Percentiles rank a stretch among this genome's conserved stretches.
Evolutionary conservation across 139 green algal genomes (phyloP).

Genomic region (Haematococcus lacustris): DNA sequence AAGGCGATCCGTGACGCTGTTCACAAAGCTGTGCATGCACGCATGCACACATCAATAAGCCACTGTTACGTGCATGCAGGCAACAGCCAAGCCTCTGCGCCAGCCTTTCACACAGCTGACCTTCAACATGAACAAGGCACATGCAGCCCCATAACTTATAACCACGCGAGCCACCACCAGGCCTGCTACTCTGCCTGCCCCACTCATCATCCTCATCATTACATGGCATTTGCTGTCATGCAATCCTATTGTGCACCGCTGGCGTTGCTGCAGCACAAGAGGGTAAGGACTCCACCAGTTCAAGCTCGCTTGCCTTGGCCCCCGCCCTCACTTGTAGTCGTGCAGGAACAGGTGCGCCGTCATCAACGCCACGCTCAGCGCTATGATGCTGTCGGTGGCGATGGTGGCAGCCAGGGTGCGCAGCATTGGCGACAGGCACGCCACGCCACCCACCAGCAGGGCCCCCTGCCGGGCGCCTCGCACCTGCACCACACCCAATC

Average conservation of each 20-base stretch:
- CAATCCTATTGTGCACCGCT: no score
- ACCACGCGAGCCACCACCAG: not conserved
- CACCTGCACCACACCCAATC: constrained; percentile 5
- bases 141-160: not conserved
- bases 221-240: no score
- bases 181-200: not conserved
- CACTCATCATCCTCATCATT: no score
- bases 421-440: constrained; percentile 67
- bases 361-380: constrained; percentile 45
- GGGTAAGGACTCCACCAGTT: no score
- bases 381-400: constrained; percentile 71
- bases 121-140: not conserved
- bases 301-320: no score
- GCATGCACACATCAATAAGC: no score
- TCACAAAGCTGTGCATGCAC: constrained; percentile 36
- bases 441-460: constrained; percentile 57
- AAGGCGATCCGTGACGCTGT: constrained; percentile 49
- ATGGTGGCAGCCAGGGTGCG: constrained; percentile 66
- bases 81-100: no score
- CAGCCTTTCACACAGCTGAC: no score
- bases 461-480: constrained; percentile 24
- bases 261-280: no score
- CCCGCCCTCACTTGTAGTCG: constrained; percentile 73
- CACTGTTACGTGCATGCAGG: no score
- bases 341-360: constrained; percentile 74